phyloP scores from a whole-genome alignment of 164 flowering plant species.

The Echeveria elegans region DNA sequence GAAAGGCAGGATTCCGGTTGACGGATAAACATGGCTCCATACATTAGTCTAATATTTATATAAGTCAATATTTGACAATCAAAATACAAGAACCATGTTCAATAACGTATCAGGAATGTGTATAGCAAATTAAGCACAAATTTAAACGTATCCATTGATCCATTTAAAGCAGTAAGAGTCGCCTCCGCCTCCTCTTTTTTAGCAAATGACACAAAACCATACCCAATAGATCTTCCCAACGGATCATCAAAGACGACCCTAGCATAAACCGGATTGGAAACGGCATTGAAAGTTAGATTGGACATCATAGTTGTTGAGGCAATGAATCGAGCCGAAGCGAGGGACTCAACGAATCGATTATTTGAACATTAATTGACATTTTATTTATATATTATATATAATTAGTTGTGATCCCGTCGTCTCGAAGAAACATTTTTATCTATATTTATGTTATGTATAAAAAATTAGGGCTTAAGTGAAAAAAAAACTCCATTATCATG shows the following conservation, averaged over 20 bases:
- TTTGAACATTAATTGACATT: no score
- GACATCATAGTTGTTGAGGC: no score
- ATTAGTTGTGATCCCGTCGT: no score
- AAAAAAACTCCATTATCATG: no score
- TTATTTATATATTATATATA: no score
- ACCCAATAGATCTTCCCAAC: slow-evolving; percentile 65
- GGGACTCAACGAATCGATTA: no score
- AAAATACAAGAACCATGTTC: background rate
- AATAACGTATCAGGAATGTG: background rate
- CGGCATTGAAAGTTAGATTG: no score
- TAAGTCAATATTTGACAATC: background rate
- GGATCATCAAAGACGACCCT: slow-evolving; percentile 66
- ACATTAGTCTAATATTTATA: background rate
- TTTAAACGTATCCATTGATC: slow-evolving; percentile 41
- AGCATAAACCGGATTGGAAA: slow-evolving; percentile 50
- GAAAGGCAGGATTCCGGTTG: no score
- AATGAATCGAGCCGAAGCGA: no score
- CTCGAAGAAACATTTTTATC: no score
- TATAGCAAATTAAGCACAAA: background rate
- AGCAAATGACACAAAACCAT: slow-evolving; percentile 79
- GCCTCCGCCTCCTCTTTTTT: slow-evolving; percentile 80
- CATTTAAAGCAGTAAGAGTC: slow-evolving; percentile 63
- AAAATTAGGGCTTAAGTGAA: no score
- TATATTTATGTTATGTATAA: no score
- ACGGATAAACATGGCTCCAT: background rate